A percentile compares a stretch with the other conserved stretches of the same genome.
phyloP scores from a whole-genome alignment of 1,284 basidiomycete genomes.

The Ceratobasidium sp. region DNA sequence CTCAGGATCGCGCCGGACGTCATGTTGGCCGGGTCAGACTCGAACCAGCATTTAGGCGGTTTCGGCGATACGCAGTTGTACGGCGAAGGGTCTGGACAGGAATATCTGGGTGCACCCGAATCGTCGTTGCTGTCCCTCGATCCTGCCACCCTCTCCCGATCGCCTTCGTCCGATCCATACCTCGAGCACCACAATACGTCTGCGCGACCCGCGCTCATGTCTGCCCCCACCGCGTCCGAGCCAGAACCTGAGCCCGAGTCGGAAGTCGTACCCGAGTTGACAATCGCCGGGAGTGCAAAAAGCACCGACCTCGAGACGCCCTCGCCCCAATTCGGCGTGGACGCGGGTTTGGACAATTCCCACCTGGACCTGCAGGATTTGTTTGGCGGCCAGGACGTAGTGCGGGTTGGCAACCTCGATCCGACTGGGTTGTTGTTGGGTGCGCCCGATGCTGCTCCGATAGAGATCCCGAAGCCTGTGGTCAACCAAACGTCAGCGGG shows the following conservation, averaged over 20 bases:
- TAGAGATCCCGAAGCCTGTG: not conserved
- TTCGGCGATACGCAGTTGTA: not conserved
- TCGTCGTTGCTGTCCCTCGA: not conserved
- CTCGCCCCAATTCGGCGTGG: conserved; percentile 14
- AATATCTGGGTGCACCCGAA: not conserved
- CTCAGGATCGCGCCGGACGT: not conserved
- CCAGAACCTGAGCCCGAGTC: conserved; percentile 17
- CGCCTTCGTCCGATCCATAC: not conserved
- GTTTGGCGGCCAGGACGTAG: not conserved
- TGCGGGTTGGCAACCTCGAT: not conserved
- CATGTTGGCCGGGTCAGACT: conserved; percentile 3
- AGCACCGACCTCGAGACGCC: conserved; percentile 29
- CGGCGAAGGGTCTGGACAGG: not conserved
- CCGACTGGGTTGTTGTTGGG: not conserved
- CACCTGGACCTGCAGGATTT: conserved; percentile 3
- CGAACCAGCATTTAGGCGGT: not conserved
- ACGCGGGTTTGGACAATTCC: not conserved
- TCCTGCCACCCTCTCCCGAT: not conserved
- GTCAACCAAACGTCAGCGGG: not conserved
- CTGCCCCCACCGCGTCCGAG: not conserved
- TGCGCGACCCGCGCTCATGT: not conserved
- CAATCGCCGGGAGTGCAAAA: conserved; percentile 9
- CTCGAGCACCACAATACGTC: not conserved
- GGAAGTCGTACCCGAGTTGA: conserved; percentile 6
- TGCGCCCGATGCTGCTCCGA: not conserved